These are phyloP conservation scores for Fagopyrum esculentum DNA, from an alignment of 148 eudicot species.

Conservation along the genomic window DNA sequence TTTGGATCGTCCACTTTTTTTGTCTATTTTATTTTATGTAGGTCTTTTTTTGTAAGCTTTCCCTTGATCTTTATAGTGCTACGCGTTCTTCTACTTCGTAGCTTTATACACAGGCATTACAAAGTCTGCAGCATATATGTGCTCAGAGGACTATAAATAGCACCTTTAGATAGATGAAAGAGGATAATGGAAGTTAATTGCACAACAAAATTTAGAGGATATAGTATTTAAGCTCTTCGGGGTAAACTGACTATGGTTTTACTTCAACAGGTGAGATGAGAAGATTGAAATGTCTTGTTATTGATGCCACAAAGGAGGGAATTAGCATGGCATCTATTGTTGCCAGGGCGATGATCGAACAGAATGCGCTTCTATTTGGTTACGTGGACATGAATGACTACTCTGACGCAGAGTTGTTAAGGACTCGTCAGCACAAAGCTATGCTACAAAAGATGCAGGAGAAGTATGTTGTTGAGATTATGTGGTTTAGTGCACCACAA, in stretches of 20 bases:
- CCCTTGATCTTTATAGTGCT: not conserved
- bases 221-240: not conserved
- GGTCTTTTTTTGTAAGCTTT: not conserved
- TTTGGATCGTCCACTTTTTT: not conserved
- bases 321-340: slow-evolving; percentile 44
- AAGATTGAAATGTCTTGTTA: slow-evolving; percentile 43
- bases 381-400: slow-evolving; percentile 48
- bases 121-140: not conserved
- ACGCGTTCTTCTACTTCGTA: not conserved
- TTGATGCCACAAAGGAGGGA: slow-evolving; percentile 44
- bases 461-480: slow-evolving; percentile 35
- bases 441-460: slow-evolving; percentile 46
- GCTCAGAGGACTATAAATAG: not conserved
- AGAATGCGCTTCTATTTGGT: slow-evolving; percentile 63
- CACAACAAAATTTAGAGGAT: not conserved
- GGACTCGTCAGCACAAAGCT: slow-evolving; percentile 55
- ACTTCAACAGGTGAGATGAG: slow-evolving; percentile 50
- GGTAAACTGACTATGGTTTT: not conserved
- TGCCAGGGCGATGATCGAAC: slow-evolving; percentile 61
- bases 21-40: not conserved
- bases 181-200: not conserved
- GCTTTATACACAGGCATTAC: not conserved
- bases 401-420: slow-evolving; percentile 53
- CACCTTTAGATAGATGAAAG: not conserved
- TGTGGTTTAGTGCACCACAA: slow-evolving; percentile 5